Base-by-base conservation (phyloP, 257 asterid genomes). In the Lithospermum erythrorhizon region DNA sequence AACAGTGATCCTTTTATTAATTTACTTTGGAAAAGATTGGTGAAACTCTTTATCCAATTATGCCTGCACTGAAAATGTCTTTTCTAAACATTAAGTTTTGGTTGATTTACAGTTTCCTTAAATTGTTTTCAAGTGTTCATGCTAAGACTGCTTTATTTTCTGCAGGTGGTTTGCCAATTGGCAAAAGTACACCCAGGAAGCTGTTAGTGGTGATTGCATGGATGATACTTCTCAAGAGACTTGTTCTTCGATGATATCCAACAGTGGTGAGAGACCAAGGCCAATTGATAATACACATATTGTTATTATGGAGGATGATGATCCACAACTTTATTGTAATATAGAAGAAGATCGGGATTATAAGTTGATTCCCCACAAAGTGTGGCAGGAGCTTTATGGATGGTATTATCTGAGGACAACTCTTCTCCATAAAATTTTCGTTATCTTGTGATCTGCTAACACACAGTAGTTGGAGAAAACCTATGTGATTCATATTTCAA, bases 141-240 rank as follows among this genome's bases (percentile, higher is more conserved):
- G 5, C 4, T 45, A 6, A 59, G 47, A 51, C 13, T 27, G 52
- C 14, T 27, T 37, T 56, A 14, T 25, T 57, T 25, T 72, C 45
- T 35, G 20, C 81, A 91, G 98, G 85, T 91, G 98, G 98, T 86
- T 75, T 77, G 60, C 21, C 53, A 68, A 78, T 62, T 91, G 98
- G 98, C 93, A 84, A 56, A 82, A 82, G 64, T 91, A 91, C 75
- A 79, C 84, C 30, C 85, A 89, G 58, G 70, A 75, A 75, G 62
- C 70, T 47, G 84, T 76, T 22, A 81, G 75, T 27, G 0, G 5
- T 27, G 4, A 3, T 27, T 27, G 32, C 32, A 27, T 27, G 32
- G 32, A 27, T 27, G 32, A 27, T 2, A 3, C 7, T 27, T 27
- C 32, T 27, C 6, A 27, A 27, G 32, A 27, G 32, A 27, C 32